Conservation (phyloP, 73 alveolate genomes). For the Urostyla sp. region DNA sequence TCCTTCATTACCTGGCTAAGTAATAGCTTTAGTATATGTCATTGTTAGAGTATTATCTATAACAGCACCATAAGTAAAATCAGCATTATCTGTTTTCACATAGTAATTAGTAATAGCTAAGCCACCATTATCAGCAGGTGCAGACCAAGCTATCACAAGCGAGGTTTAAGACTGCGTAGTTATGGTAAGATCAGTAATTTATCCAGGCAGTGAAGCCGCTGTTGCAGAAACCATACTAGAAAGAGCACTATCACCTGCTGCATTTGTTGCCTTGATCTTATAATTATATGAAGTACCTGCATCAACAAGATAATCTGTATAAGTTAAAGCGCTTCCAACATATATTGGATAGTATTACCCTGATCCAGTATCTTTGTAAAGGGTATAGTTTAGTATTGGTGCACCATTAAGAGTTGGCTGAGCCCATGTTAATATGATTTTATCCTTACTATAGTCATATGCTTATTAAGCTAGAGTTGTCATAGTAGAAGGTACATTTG, state of each 20-base stretch:
- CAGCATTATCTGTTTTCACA: constrained; percentile 49
- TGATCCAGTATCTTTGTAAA: constrained; percentile 57
- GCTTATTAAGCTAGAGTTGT: constrained; percentile 27
- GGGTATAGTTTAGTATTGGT: constrained; percentile 37
- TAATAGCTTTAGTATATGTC: constrained; percentile 29
- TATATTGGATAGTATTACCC: constrained; percentile 59
- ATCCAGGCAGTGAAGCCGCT: constrained; percentile 65
- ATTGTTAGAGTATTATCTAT: constrained; percentile 2
- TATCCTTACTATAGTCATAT: constrained; percentile 50
- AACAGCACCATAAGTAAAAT: constrained; percentile 41
- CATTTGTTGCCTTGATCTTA: constrained; percentile 67
- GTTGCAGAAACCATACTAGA: constrained; percentile 50
- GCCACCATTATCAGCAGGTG: constrained; percentile 64
- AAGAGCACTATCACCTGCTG: constrained; percentile 64
- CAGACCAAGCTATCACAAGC: constrained; percentile 59
- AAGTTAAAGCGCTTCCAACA: constrained; percentile 17
- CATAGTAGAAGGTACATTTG: constrained; percentile 54
- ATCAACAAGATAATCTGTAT: constrained; percentile 41
- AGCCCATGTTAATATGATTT: constrained; percentile 21
- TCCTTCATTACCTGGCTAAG: constrained; percentile 53
- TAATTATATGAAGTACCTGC: constrained; percentile 64
- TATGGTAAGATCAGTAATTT: constrained; percentile 27
- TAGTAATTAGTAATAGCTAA: constrained; percentile 31
- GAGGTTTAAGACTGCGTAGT: constrained; percentile 35
- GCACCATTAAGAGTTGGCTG: constrained; percentile 55